Percentiles rank a stretch among this genome's conserved stretches.
phyloP scores from a whole-genome alignment of 345 rosid genomes.

The Rhodamnia argentea region DNA sequence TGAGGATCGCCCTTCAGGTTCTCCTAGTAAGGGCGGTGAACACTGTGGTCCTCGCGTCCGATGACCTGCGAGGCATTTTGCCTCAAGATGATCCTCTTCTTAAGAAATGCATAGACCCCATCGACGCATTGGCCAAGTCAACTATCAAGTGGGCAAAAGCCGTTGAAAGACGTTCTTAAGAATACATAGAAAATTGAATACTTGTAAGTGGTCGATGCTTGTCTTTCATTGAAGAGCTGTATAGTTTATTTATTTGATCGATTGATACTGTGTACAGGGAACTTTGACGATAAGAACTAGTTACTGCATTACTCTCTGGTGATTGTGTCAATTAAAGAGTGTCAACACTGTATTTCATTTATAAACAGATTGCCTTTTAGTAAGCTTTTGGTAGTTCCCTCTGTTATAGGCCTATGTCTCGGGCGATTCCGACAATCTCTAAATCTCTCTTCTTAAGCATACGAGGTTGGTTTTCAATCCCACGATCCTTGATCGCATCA shows the following conservation, averaged over 20 bases:
- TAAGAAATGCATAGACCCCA: constrained; percentile 34
- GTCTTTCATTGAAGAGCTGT: background rate
- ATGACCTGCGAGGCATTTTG: constrained; percentile 21
- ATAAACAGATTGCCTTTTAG: background rate
- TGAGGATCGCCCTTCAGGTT: constrained; percentile 44
- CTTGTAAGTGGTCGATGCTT: background rate
- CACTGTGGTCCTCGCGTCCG: constrained; percentile 26
- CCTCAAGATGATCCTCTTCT: constrained; percentile 44
- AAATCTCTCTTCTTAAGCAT: background rate
- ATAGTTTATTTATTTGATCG: background rate
- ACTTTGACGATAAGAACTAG: background rate
- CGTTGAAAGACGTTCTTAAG: constrained; percentile 8
- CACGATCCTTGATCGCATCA: background rate
- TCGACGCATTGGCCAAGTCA: constrained; percentile 32
- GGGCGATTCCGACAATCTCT: background rate
- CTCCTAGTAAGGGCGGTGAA: constrained; percentile 44
- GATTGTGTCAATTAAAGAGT: background rate
- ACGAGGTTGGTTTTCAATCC: background rate
- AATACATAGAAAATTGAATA: background rate
- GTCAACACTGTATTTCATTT: background rate
- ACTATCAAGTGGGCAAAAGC: constrained; percentile 31
- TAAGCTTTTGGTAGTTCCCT: background rate
- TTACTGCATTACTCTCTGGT: background rate
- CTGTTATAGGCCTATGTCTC: background rate
- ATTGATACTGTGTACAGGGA: background rate